Evolutionary conservation across 2,329 filamentous ascomycete species (phyloP).

Genomic region (Pestalotiopsis sp.): DNA sequence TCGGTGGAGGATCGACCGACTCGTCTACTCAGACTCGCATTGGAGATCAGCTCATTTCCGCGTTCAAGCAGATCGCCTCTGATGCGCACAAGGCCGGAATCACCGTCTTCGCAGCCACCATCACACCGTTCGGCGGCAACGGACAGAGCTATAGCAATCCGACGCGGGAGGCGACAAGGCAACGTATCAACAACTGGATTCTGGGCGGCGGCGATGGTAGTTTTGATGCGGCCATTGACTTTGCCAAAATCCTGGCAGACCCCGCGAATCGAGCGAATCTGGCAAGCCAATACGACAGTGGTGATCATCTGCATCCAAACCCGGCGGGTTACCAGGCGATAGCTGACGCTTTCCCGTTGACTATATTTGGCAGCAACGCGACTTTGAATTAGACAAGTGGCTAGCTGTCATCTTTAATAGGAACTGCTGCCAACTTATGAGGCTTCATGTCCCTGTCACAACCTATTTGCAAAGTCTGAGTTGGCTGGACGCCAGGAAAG

Average conservation of each 20-base stretch:
- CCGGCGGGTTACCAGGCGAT: conserved; percentile 61
- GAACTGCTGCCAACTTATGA: background rate
- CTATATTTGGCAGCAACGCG: conserved; percentile 43
- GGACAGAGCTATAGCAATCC: conserved; percentile 58
- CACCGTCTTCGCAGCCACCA: conserved; percentile 64
- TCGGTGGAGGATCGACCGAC: conserved; percentile 54
- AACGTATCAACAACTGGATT: conserved; percentile 65
- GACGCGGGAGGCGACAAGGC: conserved; percentile 56
- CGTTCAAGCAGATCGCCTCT: conserved; percentile 59
- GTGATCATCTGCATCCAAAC: conserved; percentile 68
- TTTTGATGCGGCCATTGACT: conserved; percentile 66
- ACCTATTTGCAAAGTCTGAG: too few relatives aligned
- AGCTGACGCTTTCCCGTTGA: conserved; percentile 60
- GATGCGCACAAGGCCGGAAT: conserved; percentile 57
- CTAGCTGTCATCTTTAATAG: background rate
- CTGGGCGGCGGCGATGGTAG: conserved; percentile 46
- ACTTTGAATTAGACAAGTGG: background rate
- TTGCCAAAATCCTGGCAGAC: conserved; percentile 59
- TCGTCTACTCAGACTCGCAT: conserved; percentile 48
- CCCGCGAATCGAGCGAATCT: conserved; percentile 50
- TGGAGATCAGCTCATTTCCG: conserved; percentile 54
- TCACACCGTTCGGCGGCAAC: conserved; percentile 62
- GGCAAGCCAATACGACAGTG: conserved; percentile 55
- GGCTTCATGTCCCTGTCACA: too few relatives aligned
- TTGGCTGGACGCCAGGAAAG: too few relatives aligned